Evolutionary conservation across 495 filamentous ascomycete genomes (phyloP), one percentile per base, ranked within the genome.

Genomic region (Cercophora samala): DNA sequence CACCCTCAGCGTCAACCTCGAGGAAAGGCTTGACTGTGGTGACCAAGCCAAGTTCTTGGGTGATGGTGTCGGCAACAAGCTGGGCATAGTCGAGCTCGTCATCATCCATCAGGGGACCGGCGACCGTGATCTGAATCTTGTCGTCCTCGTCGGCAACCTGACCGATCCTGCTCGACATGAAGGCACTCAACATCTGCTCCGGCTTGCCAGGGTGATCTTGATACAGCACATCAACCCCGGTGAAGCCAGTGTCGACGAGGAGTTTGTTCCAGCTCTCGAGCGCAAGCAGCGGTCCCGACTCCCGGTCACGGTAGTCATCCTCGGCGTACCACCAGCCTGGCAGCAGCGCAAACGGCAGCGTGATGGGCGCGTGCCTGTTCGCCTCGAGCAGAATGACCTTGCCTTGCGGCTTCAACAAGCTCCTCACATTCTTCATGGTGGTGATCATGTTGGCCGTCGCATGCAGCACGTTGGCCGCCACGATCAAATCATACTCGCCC

Each of bases 261-360:
- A 78, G 29, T 0, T 13, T n/a, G 55, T 81, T 65, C 85, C 84
- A 87, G 18, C 70, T 32, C 0, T 64, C 59, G 0, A 67, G 32
- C 9, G 75, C 73, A 8, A 81, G 25, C 46, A 70, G 73, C 5
- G 83, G 81, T 0, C 74, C 69, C 9, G 72, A 68, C 1, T 58
- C 68, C 23, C 81, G 66, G 0, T 76, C 53, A 56, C 53, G 53
- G 22, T 56, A 78, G n/a, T 83, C 68, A 5, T 75, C 67, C 21
- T 69, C 69, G 22, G 80, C 81, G 9, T 74, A 64, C 83, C 83
- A 86, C 83, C 84, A 86, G 0, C 78, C 81, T 3, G 79, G 74
- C 6, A 83, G 68, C 11, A 73, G 66, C 4, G 74, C 76, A 2
- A 84, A 67, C 5, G 46, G 46, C n/a, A 58, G 19, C 18, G n/a